Base-by-base conservation (phyloP, 2,329 filamentous ascomycete genomes). In the Chaetomiaceae sp. region DNA sequence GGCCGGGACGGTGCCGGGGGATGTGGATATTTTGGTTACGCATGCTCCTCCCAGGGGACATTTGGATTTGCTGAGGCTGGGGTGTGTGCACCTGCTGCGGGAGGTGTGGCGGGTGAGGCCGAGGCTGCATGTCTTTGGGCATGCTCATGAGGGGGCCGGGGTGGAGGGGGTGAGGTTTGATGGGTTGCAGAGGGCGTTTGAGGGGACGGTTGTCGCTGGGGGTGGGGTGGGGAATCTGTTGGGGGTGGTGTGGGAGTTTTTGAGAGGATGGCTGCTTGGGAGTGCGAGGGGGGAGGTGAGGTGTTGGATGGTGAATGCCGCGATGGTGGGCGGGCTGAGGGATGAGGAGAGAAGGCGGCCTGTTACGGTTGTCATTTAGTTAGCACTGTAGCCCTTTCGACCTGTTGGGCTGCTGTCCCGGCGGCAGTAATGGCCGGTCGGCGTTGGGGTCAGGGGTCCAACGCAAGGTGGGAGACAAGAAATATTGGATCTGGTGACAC, bases 111-210 rank as follows among this genome's bases (percentile, higher is more conserved):
- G 62, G n/a, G 57, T 63, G 12, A 60, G 56, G n/a, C 68, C 68
- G 4, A 37, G 25, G 33, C 49, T 71, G 33, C 64, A 68, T 51
- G 64, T 70, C 13, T 71, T 69, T 51, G 67, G 69, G 5, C 68
- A 72, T 50, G 56, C 70, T 3, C 67, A 70, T 44, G 64, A 46
- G 31, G 57, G 54, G 5, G 38, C 44, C 2, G 54, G 51, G 2
- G 50, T 23, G 1, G 70, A 58, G 44, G 49, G 48, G 48, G 23
- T 58, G 16, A 33, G 17, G 21, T 58, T 51, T 34, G 50, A 55
- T 23, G 51, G 9, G 12, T n/a, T 58, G 16, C 49, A 57, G 17
- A 31, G 34, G 3, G 47, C 47, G 1, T 54, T 51, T 21, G 45
- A 54, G 33, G 21, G 48, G 5, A 44, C 33, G 14, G 37, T 51